Conservation (phyloP, 768 basidiomycete genomes). For the Amanita pseudoporphyria region DNA sequence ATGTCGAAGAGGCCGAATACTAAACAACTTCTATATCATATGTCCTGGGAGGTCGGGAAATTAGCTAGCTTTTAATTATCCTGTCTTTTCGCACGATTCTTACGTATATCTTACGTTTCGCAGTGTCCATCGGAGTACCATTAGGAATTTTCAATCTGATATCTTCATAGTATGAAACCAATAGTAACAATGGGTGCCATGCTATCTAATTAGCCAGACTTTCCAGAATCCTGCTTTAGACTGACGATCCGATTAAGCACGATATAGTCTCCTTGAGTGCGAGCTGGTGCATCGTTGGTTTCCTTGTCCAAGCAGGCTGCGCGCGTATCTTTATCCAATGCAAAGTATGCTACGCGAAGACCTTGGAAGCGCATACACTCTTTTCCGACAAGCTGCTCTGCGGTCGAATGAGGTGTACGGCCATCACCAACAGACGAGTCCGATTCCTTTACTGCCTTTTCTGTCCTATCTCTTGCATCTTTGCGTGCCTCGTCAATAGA, state of each 20-base stretch:
- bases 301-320: slow-evolving; percentile 54
- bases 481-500: slow-evolving; percentile 53
- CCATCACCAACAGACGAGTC: slow-evolving; percentile 24
- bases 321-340: slow-evolving; percentile 79
- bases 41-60: slow-evolving; percentile 6
- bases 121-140: slow-evolving; percentile 13
- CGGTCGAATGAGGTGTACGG: slow-evolving; percentile 63
- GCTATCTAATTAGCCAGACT: slow-evolving; percentile 26
- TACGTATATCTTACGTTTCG: slow-evolving; percentile 15
- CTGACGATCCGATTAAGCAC: slow-evolving; percentile 90
- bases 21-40: neutral
- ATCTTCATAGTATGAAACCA: neutral
- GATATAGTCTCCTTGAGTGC: slow-evolving; percentile 65
- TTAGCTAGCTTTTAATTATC: slow-evolving; percentile 16
- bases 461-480: slow-evolving; percentile 55
- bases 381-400: slow-evolving; percentile 75
- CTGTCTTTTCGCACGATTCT: slow-evolving; percentile 12
- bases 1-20: slow-evolving; percentile 45
- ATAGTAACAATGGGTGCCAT: neutral
- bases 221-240: slow-evolving; percentile 90
- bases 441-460: slow-evolving; percentile 39
- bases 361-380: slow-evolving; percentile 97
- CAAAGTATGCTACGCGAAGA: slow-evolving; percentile 89
- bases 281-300: slow-evolving; percentile 24
- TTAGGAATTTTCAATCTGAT: slow-evolving; percentile 8